Conservation (phyloP, 768 basidiomycete species). For the Myochromella boudieri region DNA sequence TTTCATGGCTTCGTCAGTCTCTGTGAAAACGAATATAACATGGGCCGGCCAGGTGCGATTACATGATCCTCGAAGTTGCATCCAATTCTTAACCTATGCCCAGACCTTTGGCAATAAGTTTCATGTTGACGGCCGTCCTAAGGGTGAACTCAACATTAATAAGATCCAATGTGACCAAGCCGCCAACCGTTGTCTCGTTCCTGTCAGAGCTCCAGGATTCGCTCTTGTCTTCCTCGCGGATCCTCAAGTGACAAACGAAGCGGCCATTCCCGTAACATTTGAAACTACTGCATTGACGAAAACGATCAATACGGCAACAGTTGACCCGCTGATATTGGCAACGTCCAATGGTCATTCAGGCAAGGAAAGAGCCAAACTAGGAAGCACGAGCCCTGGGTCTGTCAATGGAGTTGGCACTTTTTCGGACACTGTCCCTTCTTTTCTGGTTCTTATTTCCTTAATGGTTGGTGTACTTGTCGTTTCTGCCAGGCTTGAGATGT, state of each 20-base stretch:
- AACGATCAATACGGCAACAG: slow-evolving; percentile 48
- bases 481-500: too few species aligned
- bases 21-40: slow-evolving; percentile 63
- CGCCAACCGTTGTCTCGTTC: slow-evolving; percentile 48
- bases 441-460: slow-evolving; percentile 1
- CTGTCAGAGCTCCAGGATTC: slow-evolving; percentile 70
- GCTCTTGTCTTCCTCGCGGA: slow-evolving; percentile 67
- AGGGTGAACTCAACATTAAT: slow-evolving; percentile 38
- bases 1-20: slow-evolving; percentile 52
- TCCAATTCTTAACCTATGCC: not conserved
- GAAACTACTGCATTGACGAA: slow-evolving; percentile 57
- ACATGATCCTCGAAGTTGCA: slow-evolving; percentile 22
- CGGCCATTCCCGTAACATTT: slow-evolving; percentile 42
- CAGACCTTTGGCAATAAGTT: slow-evolving; percentile 65
- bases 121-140: slow-evolving; percentile 66
- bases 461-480: not conserved
- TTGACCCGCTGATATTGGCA: slow-evolving; percentile 53
- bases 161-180: slow-evolving; percentile 3
- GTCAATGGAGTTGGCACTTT: slow-evolving; percentile 4
- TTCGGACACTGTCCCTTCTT: not conserved
- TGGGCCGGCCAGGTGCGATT: slow-evolving; percentile 70
- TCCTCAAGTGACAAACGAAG: slow-evolving; percentile 19
- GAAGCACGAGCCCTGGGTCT: slow-evolving; percentile 30
- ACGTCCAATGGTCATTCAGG: slow-evolving; percentile 47
- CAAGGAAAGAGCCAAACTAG: slow-evolving; percentile 21